phyloP scores from a whole-genome alignment of 768 basidiomycete genomes.

The Dioszegia aurantiaca region DNA sequence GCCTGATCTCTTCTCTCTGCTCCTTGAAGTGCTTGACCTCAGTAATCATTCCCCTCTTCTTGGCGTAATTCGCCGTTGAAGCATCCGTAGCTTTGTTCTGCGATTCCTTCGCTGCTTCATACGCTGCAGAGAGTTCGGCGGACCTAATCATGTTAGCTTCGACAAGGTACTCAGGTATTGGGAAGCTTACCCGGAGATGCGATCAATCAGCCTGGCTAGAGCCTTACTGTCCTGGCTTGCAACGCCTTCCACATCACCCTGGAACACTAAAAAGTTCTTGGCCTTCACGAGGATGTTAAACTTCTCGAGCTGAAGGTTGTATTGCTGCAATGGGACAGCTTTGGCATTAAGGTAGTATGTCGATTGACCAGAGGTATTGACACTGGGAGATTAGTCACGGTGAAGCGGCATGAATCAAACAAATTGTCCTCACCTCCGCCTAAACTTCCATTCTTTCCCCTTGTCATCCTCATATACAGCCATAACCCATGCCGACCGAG shows the following conservation, averaged over 20 bases:
- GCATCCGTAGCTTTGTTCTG: conserved; percentile 90
- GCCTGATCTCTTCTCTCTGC: conserved; percentile 87
- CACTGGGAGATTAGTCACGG: conserved; percentile 57
- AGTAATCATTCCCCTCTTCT: conserved; percentile 84
- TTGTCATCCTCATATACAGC: conserved; percentile 78
- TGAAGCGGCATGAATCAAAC: neutral
- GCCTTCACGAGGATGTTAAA: conserved; percentile 98
- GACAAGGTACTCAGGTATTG: too few species aligned
- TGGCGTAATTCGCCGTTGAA: conserved; percentile 90
- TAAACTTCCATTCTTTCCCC: conserved; percentile 82
- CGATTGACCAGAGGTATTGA: conserved; percentile 79
- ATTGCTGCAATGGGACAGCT: conserved; percentile 77
- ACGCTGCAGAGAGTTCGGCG: conserved; percentile 79
- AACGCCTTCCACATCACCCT: conserved; percentile 97
- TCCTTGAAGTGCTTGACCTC: conserved; percentile 98
- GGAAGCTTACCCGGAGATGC: conserved; percentile 81
- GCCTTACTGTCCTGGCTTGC: conserved; percentile 91
- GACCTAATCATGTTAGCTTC: conserved; percentile 56
- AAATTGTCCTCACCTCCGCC: conserved; percentile 82
- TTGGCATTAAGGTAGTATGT: conserved; percentile 84
- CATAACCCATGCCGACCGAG: conserved; percentile 91
- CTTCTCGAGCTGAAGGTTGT: conserved; percentile 78
- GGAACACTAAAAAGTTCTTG: conserved; percentile 98
- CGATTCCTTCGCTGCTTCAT: conserved; percentile 80
- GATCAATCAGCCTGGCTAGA: conserved; percentile 84